A percentile compares a stretch with the other conserved stretches of the same genome.
These are phyloP conservation scores for Aspergillus aculeatinus DNA, from an alignment of 2,329 filamentous ascomycete species.

Conservation along the genomic window DNA sequence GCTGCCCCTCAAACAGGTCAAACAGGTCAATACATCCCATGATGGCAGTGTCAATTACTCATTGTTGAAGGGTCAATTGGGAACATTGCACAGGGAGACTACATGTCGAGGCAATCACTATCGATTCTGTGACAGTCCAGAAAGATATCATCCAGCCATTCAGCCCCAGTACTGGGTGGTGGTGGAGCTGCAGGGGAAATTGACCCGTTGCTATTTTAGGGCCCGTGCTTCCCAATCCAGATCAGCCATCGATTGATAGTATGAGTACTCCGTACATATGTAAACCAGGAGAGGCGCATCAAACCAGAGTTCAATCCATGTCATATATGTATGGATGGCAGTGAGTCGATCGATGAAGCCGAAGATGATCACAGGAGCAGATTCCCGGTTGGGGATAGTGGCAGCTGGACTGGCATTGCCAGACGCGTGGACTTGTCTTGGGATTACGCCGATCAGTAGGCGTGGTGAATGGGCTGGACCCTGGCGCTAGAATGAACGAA, in stretches of 20 bases:
- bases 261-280: not conserved
- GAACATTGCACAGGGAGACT: not conserved
- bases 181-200: not conserved
- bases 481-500: not conserved
- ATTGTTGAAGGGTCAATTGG: too few species aligned
- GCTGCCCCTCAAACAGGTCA: not conserved
- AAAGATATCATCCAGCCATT: not conserved
- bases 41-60: too few species aligned
- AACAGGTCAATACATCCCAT: too few species aligned
- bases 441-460: not conserved
- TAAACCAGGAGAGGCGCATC: not conserved
- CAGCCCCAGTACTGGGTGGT: too few species aligned
- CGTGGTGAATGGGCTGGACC: not conserved
- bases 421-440: not conserved
- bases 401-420: not conserved
- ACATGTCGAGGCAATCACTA: not conserved
- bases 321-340: not conserved
- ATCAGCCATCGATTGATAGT: not conserved
- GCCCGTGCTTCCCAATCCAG: not conserved
- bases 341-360: not conserved
- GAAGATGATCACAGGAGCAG: not conserved
- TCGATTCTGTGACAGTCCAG: not conserved
- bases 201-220: not conserved
- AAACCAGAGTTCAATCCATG: not conserved
- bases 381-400: not conserved